phyloP scores from a whole-genome alignment of 495 filamentous ascomycete genomes.

The Neurospora sp. region DNA sequence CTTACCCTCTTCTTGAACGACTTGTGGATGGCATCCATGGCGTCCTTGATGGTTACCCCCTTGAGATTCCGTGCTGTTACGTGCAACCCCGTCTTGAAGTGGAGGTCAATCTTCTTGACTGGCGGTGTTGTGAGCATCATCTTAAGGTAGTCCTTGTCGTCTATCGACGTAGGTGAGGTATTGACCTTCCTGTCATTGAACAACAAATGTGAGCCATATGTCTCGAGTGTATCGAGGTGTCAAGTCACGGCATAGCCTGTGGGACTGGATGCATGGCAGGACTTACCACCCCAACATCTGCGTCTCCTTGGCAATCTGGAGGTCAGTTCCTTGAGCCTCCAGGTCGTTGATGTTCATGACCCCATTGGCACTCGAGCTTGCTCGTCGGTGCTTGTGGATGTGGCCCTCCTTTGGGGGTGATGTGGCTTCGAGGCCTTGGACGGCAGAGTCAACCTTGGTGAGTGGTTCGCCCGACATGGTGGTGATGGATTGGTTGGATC shows the following conservation, averaged over 20 bases:
- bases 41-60: constrained; percentile 92
- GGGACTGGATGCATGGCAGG: constrained; percentile 1
- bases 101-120: constrained; percentile 87
- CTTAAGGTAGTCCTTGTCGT: constrained; percentile 74
- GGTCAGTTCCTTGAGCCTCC: constrained; percentile 60
- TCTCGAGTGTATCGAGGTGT: not conserved
- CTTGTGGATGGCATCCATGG: constrained; percentile 87
- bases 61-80: constrained; percentile 84
- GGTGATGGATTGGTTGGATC: constrained; percentile 8
- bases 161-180: constrained; percentile 60
- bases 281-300: constrained; percentile 84
- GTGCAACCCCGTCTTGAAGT: constrained; percentile 77
- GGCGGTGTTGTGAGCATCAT: constrained; percentile 68
- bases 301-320: constrained; percentile 77
- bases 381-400: constrained; percentile 43
- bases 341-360: constrained; percentile 80
- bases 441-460: constrained; percentile 79
- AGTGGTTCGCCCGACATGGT: constrained; percentile 56
- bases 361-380: constrained; percentile 53
- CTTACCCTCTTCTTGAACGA: constrained; percentile 85
- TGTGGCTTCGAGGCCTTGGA: constrained; percentile 58
- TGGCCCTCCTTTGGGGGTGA: constrained; percentile 51
- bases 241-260: not conserved
- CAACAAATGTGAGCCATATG: constrained; percentile 1
- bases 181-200: constrained; percentile 69